Conservation (phyloP, 129 eudicot species). For the Lactuca sativa region DNA sequence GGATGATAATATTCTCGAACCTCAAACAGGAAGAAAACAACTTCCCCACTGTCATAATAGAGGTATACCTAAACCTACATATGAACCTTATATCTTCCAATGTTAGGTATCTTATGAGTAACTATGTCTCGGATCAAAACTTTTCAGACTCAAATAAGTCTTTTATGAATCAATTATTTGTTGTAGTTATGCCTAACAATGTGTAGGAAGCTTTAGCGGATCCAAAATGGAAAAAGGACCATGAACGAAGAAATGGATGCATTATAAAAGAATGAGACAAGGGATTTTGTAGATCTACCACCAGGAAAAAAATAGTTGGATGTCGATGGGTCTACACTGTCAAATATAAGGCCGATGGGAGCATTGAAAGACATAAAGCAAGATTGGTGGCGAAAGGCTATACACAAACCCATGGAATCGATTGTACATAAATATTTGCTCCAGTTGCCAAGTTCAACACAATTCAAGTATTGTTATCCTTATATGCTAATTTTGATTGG, state of each 20-base stretch:
- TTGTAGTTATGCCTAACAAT: not conserved
- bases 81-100: constrained; percentile 15
- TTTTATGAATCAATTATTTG: constrained; percentile 18
- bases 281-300: not conserved
- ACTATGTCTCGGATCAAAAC: not conserved
- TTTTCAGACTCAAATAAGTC: constrained; percentile 11
- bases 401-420: not conserved
- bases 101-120: constrained; percentile 19
- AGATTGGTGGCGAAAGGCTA: not conserved
- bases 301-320: not conserved
- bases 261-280: not conserved
- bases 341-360: not conserved
- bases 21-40: not conserved
- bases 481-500: not conserved
- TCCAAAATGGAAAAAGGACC: not conserved
- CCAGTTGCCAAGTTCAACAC: not conserved
- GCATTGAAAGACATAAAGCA: not conserved
- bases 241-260: not conserved
- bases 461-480: not conserved
- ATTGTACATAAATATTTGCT: not conserved
- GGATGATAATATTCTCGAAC: not conserved
- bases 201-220: not conserved
- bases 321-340: not conserved
- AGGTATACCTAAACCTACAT: constrained; percentile 24
- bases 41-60: constrained; percentile 5